Conservation (phyloP, 768 basidiomycete species). For the Russula emetica region DNA sequence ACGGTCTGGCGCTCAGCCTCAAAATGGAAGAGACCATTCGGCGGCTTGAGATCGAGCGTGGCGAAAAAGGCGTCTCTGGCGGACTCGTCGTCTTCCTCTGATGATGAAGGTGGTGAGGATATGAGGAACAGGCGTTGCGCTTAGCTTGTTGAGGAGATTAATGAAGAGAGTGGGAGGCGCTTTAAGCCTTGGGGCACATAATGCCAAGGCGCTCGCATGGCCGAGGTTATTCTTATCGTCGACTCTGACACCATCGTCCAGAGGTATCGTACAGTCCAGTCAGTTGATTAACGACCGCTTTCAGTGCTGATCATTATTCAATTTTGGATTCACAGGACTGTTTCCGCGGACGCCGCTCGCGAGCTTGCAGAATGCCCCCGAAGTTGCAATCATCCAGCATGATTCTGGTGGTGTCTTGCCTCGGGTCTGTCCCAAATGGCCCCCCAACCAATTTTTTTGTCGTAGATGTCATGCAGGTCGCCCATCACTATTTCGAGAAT, state of each 20-base stretch:
- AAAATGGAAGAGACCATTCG: slow-evolving; percentile 51
- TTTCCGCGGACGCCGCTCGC: slow-evolving; percentile 82
- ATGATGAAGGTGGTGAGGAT: slow-evolving; percentile 42
- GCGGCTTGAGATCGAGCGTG: slow-evolving; percentile 42
- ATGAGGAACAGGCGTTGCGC: slow-evolving; percentile 67
- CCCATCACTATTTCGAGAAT: slow-evolving; percentile 86
- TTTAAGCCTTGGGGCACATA: slow-evolving; percentile 76
- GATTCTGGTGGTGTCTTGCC: slow-evolving; percentile 56
- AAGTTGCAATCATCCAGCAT: slow-evolving; percentile 87
- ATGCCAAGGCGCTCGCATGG: slow-evolving; percentile 72
- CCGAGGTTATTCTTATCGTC: slow-evolving; percentile 75
- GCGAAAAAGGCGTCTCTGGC: slow-evolving; percentile 35
- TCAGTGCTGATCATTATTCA: neutral
- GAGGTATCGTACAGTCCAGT: slow-evolving; percentile 41
- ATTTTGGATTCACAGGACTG: slow-evolving; percentile 53
- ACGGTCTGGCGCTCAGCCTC: slow-evolving; percentile 64
- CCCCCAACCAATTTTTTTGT: neutral
- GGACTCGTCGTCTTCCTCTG: slow-evolving; percentile 33
- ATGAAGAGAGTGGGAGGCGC: slow-evolving; percentile 49
- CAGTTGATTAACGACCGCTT: neutral
- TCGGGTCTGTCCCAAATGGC: neutral
- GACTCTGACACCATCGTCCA: slow-evolving; percentile 80
- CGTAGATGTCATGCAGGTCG: slow-evolving; percentile 84
- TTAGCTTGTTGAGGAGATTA: slow-evolving; percentile 73
- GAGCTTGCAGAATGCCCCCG: slow-evolving; percentile 78